Percentiles rank a stretch among this genome's conserved stretches.
phyloP scores from a whole-genome alignment of 192 early-diverging fungal genomes.

The Coemansia sp. region DNA sequence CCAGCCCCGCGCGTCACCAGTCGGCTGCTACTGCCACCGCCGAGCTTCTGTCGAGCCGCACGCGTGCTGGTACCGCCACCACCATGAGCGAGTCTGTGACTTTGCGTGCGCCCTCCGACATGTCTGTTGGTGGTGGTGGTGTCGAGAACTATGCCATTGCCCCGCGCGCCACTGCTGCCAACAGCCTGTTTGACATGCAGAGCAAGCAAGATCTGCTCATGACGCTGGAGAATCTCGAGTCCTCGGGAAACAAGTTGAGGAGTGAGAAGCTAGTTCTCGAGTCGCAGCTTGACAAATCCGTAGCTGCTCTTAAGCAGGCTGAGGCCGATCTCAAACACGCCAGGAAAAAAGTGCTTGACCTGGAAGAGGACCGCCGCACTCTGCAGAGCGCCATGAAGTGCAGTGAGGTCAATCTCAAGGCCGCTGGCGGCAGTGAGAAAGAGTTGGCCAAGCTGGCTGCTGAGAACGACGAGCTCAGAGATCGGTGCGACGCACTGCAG shows the following conservation, averaged over 20 bases:
- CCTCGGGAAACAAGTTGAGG: background rate
- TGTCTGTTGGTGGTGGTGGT: conserved; percentile 4
- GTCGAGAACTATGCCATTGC: background rate
- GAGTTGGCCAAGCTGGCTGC: conserved; percentile 18
- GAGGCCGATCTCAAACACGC: conserved; percentile 21
- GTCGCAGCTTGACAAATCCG: conserved; percentile 1
- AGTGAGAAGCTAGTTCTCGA: conserved; percentile 2
- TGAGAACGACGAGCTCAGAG: conserved; percentile 35
- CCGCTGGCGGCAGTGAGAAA: conserved; percentile 9
- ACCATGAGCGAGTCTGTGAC: conserved; percentile 45
- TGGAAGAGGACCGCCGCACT: conserved; percentile 31
- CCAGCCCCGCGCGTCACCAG: background rate
- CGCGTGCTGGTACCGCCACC: conserved; percentile 38
- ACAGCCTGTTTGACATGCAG: background rate
- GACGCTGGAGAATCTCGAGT: conserved; percentile 6
- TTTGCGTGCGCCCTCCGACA: conserved; percentile 37
- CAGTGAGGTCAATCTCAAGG: conserved; percentile 8
- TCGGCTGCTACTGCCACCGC: background rate
- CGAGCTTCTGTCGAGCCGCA: conserved; percentile 13
- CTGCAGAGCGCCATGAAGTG: conserved; percentile 39
- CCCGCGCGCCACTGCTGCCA: background rate
- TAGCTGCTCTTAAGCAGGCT: conserved; percentile 10
- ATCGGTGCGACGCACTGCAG: conserved; percentile 29
- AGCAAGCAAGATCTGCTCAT: background rate
- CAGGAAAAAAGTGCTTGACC: conserved; percentile 16